Evolutionary conservation across 2,329 filamentous ascomycete genomes (phyloP).

Genomic region (Myriosclerotinia duriaeana): DNA sequence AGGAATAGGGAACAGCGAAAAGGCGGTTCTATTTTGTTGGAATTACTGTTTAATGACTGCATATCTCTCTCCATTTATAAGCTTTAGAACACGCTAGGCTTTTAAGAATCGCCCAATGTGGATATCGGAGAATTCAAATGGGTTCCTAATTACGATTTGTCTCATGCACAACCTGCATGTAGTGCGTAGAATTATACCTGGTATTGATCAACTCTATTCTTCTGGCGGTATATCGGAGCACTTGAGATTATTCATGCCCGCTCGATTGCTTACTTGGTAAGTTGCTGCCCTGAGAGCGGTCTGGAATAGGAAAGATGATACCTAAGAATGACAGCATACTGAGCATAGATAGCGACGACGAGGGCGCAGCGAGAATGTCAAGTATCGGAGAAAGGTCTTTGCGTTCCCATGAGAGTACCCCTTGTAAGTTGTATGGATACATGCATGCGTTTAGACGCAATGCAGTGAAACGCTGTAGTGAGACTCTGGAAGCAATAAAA

Average conservation of each 20-base stretch:
- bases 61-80: too few relatives aligned
- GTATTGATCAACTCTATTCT: too few relatives aligned
- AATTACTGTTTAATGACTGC: too few relatives aligned
- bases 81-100: too few relatives aligned
- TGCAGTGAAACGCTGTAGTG: background rate
- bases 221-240: background rate
- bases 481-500: background rate
- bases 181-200: background rate
- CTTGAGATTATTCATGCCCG: background rate
- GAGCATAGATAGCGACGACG: too few relatives aligned
- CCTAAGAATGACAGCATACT: background rate
- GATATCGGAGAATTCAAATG: background rate
- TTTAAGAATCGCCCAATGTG: too few relatives aligned
- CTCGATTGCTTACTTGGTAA: background rate
- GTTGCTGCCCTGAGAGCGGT: background rate
- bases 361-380: background rate
- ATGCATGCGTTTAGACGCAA: slow-evolving; percentile 1
- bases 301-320: background rate
- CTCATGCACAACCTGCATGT: background rate
- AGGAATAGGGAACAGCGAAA: too few relatives aligned
- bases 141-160: background rate
- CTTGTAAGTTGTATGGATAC: background rate
- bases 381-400: background rate
- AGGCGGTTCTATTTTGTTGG: too few relatives aligned
- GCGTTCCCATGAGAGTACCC: background rate